These are phyloP conservation scores for Phytophthora agathidicida DNA, from an alignment of 352 stramenopile species.

Conservation along the genomic window DNA sequence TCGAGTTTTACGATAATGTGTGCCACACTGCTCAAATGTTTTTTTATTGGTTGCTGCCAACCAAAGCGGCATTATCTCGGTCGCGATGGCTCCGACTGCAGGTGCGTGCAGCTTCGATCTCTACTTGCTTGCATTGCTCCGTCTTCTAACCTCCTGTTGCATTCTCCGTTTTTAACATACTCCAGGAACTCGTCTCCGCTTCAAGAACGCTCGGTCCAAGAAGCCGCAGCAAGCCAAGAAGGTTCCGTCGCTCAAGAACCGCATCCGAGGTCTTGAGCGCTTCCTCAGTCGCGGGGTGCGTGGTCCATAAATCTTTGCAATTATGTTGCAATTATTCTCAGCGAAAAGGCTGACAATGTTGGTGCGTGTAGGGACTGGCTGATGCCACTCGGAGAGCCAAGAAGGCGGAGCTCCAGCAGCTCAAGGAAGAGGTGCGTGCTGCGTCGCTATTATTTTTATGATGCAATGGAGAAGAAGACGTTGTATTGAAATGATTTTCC, in stretches of 20 bases:
- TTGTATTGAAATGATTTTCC: not conserved
- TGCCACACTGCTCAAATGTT: no score
- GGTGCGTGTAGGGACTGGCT: conserved; percentile 35
- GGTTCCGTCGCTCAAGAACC: conserved; percentile 83
- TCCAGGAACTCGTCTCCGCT: conserved; percentile 73
- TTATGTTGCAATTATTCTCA: not conserved
- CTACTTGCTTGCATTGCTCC: not conserved
- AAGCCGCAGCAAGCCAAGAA: conserved; percentile 68
- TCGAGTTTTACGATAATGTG: no score
- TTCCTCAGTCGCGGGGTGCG: conserved; percentile 75
- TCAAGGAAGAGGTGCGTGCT: conserved; percentile 46
- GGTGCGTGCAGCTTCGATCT: conserved; percentile 22
- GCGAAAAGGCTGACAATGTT: not conserved
- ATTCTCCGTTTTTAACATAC: no score
- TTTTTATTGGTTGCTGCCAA: conserved; percentile 21
- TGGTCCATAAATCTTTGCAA: conserved; percentile 2
- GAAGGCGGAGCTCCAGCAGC: conserved; percentile 54
- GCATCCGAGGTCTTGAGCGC: conserved; percentile 78
- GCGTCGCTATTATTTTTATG: no score
- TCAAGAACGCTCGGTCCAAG: conserved; percentile 64
- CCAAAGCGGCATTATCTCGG: conserved; percentile 2
- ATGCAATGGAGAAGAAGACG: not conserved
- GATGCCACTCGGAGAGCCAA: conserved; percentile 52
- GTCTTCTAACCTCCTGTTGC: not conserved
- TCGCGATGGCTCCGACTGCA: conserved; percentile 60